These are phyloP conservation scores for Anisogramma anomala DNA, from an alignment of 2,329 filamentous ascomycete genomes.

Conservation along the genomic window DNA sequence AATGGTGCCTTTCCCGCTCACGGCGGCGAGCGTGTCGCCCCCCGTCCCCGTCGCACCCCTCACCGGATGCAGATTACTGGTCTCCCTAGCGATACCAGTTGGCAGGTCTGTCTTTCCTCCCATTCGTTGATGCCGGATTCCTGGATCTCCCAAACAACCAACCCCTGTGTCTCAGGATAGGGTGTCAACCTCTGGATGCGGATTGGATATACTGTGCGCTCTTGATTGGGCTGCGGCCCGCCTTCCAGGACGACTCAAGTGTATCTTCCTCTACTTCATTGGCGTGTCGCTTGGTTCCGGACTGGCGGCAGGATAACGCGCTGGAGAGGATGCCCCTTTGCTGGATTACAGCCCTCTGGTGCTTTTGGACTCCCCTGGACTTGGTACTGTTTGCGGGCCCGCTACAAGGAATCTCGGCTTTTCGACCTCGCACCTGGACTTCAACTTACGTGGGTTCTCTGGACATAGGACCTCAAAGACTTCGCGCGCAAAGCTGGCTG, in stretches of 20 bases:
- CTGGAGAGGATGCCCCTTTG: slow-evolving; percentile 5
- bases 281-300: slow-evolving; percentile 10
- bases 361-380: slow-evolving; percentile 12
- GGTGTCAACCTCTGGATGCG: slow-evolving; percentile 10
- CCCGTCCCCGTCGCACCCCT: slow-evolving; percentile 82
- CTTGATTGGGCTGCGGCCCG: slow-evolving; percentile 4
- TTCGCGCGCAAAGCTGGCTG: slow-evolving; percentile 94
- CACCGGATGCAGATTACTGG: slow-evolving; percentile 97
- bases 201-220: slow-evolving; percentile 8
- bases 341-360: slow-evolving; percentile 5
- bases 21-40: slow-evolving; percentile 39
- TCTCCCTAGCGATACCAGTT: slow-evolving; percentile 96
- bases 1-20: slow-evolving; percentile 34
- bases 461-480: slow-evolving; percentile 96
- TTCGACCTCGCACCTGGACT: slow-evolving; percentile 33
- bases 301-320: slow-evolving; percentile 7
- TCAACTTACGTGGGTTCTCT: slow-evolving; percentile 68
- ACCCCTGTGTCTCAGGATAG: slow-evolving; percentile 14
- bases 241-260: slow-evolving; percentile 15
- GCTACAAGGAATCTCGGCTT: slow-evolving; percentile 10
- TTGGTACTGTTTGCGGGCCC: slow-evolving; percentile 11
- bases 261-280: slow-evolving; percentile 13
- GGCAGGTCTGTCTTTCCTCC: slow-evolving; percentile 88
- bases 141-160: slow-evolving; percentile 22
- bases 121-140: slow-evolving; percentile 41